Conservation (phyloP, 768 basidiomycete genomes). For the Mycena sanguinolenta region DNA sequence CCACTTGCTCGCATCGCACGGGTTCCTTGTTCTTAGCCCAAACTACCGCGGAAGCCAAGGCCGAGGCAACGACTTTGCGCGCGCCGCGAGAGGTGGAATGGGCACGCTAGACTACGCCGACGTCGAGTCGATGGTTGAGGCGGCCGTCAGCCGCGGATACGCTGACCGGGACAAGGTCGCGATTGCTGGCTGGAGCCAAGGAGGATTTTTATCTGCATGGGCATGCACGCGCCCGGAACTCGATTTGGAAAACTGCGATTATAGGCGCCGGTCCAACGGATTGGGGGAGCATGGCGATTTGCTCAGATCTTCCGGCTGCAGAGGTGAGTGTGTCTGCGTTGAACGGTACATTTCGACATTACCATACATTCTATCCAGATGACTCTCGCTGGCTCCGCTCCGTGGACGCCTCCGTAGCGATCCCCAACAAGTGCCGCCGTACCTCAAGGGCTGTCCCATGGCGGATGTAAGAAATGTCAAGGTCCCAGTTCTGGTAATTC, state of each 20-base stretch:
- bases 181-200: constrained; percentile 36
- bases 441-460: constrained; percentile 32
- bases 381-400: constrained; percentile 26
- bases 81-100: constrained; percentile 30
- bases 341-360: too few species aligned
- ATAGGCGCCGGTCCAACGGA: constrained; percentile 33
- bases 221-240: constrained; percentile 31
- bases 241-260: constrained; percentile 32
- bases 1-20: constrained; percentile 28
- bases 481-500: constrained; percentile 25
- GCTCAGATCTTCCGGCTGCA: constrained; percentile 25
- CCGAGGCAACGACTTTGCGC: constrained; percentile 24
- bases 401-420: constrained; percentile 23
- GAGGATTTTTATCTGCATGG: constrained; percentile 33
- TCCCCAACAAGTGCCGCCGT: constrained; percentile 13
- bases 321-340: constrained; percentile 25
- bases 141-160: constrained; percentile 27
- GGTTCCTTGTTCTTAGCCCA: constrained; percentile 30
- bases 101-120: constrained; percentile 33
- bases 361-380: too few species aligned
- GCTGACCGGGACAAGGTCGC: constrained; percentile 26
- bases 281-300: constrained; percentile 30
- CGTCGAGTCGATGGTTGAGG: constrained; percentile 33
- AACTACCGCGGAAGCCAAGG: constrained; percentile 39
- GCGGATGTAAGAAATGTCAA: constrained; percentile 34